Conservation (phyloP, 2,329 filamentous ascomycete species). For the Penicillium digitatum region DNA sequence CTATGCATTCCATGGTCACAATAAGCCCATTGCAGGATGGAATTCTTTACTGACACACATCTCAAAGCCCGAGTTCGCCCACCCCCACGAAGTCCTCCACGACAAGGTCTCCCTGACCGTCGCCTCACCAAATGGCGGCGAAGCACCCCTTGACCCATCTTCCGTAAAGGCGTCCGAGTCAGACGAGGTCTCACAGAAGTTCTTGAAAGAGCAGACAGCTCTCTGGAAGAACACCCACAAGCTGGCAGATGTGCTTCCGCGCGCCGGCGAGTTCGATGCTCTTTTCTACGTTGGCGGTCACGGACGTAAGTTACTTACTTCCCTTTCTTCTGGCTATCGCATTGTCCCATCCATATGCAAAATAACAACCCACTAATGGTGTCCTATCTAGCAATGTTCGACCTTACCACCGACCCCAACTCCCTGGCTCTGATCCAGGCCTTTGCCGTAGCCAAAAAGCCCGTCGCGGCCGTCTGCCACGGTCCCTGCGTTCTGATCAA, state of each 20-base stretch:
- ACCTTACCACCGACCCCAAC: constrained; percentile 42
- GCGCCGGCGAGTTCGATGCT: constrained; percentile 60
- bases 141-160: constrained; percentile 57
- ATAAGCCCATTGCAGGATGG: fast-evolving
- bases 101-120: constrained; percentile 54
- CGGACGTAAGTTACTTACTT: constrained; percentile 44
- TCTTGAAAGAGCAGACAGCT: constrained; percentile 53
- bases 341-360: not conserved
- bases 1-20: too few species aligned
- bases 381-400: constrained; percentile 45
- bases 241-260: constrained; percentile 55
- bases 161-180: constrained; percentile 54
- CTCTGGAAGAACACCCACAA: constrained; percentile 63
- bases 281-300: constrained; percentile 59
- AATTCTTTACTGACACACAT: not conserved
- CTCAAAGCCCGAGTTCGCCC: constrained; percentile 55
- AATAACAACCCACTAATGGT: constrained; percentile 1
- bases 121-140: constrained; percentile 61
- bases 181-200: constrained; percentile 53
- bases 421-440: constrained; percentile 46
- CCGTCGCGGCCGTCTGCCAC: constrained; percentile 51
- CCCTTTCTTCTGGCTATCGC: not conserved
- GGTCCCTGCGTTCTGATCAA: constrained; percentile 46
- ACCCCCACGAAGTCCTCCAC: constrained; percentile 59
- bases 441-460: constrained; percentile 48